Percentiles rank a stretch among this genome's conserved stretches.
These are phyloP conservation scores for Gossypium laxum DNA, from an alignment of 441 rosid species.

Conservation along the genomic window DNA sequence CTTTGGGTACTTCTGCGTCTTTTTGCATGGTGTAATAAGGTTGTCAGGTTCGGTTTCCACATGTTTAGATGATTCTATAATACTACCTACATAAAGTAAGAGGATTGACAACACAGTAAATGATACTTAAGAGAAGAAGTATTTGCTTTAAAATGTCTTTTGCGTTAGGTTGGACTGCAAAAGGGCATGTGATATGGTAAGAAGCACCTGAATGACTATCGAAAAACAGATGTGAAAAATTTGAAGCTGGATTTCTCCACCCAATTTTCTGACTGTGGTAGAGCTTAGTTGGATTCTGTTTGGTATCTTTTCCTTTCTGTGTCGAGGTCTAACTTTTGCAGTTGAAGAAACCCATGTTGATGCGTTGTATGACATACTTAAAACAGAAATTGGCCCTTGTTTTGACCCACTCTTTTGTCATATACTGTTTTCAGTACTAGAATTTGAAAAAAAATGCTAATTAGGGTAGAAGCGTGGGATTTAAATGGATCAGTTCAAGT, in stretches of 20 bases:
- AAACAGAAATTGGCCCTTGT: background rate
- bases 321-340: background rate
- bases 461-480: background rate
- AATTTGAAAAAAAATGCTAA: background rate
- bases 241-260: background rate
- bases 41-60: background rate
- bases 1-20: background rate
- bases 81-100: background rate
- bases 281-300: background rate
- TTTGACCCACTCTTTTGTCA: background rate
- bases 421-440: background rate
- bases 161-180: background rate
- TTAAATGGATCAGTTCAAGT: background rate
- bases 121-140: background rate
- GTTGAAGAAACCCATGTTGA: conserved; percentile 1
- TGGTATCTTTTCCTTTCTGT: background rate
- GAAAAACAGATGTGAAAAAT: background rate
- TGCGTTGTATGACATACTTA: background rate
- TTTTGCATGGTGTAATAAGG: conserved; percentile 3
- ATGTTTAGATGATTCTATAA: background rate
- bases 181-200: background rate
- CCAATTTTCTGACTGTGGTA: background rate
- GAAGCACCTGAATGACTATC: background rate
- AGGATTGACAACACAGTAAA: background rate
- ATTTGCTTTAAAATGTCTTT: background rate